Conservation (phyloP, 192 early-diverging fungal genomes). For the Martensiomyces pterosporus region DNA sequence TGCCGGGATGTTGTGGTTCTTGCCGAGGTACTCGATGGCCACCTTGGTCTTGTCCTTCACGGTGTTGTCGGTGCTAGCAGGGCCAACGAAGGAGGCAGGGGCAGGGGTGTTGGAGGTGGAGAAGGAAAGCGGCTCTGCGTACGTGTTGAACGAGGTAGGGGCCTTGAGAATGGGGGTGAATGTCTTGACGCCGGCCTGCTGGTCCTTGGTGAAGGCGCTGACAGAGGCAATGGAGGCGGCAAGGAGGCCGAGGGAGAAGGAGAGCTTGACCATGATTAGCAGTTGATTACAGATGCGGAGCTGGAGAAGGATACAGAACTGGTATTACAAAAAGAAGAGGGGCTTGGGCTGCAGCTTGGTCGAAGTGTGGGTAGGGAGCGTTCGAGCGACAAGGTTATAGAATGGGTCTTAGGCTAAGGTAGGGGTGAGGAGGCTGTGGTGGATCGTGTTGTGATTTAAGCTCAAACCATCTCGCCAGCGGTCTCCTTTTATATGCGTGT, state of each 20-base stretch:
- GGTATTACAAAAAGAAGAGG: neutral
- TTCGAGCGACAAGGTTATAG: too few relatives aligned
- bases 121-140: conserved; percentile 11
- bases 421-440: neutral
- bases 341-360: neutral
- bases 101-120: too few relatives aligned
- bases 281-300: neutral
- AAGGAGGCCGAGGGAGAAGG: neutral
- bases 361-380: neutral
- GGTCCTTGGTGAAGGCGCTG: neutral
- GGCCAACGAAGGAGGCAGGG: conserved; percentile 2
- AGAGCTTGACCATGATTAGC: neutral
- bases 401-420: neutral
- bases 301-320: neutral
- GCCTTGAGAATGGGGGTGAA: conserved; percentile 17
- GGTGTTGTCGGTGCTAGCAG: neutral
- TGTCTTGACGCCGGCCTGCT: conserved; percentile 8
- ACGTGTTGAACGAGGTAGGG: conserved; percentile 11
- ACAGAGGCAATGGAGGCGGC: neutral
- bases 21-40: neutral
- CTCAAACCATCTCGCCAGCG: too few relatives aligned
- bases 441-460: neutral
- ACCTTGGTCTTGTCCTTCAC: neutral
- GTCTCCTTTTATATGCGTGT: too few relatives aligned
- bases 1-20: conserved; percentile 1